Evolutionary conservation across 345 rosid species (phyloP).

Genomic region (Rhodomyrtus tomentosa): DNA sequence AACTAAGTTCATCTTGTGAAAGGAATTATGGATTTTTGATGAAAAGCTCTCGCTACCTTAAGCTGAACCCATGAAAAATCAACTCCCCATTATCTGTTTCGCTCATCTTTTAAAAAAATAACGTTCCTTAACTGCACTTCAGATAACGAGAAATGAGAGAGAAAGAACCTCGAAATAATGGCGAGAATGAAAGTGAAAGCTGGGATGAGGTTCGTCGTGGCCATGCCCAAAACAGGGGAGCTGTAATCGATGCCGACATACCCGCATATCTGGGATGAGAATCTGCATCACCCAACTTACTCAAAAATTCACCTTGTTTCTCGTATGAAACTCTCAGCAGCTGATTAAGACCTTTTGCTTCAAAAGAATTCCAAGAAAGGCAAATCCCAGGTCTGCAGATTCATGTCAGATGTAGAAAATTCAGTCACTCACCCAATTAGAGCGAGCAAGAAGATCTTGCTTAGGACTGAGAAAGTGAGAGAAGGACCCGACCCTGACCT

Average conservation of each 20-base stretch:
- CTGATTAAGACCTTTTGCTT: too few relatives aligned
- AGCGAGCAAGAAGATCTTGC: conserved; percentile 14
- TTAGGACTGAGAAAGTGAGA: conserved; percentile 11
- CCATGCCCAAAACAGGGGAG: conserved; percentile 9
- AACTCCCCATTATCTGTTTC: too few relatives aligned
- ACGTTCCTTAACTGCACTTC: too few relatives aligned
- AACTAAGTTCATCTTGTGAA: too few relatives aligned
- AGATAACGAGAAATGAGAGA: not conserved
- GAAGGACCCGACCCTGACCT: conserved; percentile 4
- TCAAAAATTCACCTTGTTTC: too few relatives aligned
- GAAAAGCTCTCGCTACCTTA: too few relatives aligned
- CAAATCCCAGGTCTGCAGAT: conserved; percentile 1
- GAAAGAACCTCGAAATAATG: conserved; percentile 14
- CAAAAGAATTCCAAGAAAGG: not conserved
- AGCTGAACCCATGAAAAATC: too few relatives aligned
- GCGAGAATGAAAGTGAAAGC: conserved; percentile 11
- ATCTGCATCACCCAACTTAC: not conserved
- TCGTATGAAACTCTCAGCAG: not conserved
- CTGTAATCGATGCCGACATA: conserved; percentile 9
- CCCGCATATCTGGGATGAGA: not conserved
- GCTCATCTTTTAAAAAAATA: too few relatives aligned
- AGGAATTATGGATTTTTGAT: too few relatives aligned
- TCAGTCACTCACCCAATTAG: not conserved
- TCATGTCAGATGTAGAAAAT: too few relatives aligned
- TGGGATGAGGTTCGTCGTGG: conserved; percentile 12